Evolutionary conservation across 768 basidiomycete genomes (phyloP).

Genomic region (Mycena belliarum): DNA sequence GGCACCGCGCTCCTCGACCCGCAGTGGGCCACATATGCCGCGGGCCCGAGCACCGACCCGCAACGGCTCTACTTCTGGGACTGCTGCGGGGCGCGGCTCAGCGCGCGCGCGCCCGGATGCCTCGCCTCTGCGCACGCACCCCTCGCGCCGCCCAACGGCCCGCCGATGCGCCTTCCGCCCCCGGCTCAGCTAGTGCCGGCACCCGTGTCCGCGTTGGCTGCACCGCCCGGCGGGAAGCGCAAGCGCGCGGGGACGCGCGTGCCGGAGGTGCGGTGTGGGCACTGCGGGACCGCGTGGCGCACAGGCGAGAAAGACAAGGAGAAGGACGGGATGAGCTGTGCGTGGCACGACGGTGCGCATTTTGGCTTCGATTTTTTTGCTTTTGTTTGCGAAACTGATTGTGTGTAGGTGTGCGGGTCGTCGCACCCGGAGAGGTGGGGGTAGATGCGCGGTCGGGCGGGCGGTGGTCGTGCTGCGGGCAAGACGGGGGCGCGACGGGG

Average conservation of each 20-base stretch:
- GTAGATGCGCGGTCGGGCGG: not conserved
- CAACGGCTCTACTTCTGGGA: not conserved
- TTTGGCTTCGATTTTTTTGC: too few species aligned
- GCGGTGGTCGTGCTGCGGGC: not conserved
- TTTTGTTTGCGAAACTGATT: not conserved
- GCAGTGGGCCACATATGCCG: not conserved
- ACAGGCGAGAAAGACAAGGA: too few species aligned
- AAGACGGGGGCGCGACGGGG: not conserved
- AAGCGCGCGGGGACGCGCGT: not conserved
- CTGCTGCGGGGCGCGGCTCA: conserved; percentile 7
- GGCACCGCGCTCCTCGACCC: not conserved
- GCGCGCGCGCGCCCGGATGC: not conserved
- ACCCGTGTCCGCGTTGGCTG: too few species aligned
- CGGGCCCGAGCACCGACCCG: not conserved
- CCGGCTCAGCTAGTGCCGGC: not conserved
- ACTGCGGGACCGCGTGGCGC: not conserved
- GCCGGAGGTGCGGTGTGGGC: not conserved
- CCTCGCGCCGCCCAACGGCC: not conserved
- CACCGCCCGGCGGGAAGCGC: too few species aligned
- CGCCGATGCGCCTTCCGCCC: not conserved
- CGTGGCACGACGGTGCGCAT: not conserved
- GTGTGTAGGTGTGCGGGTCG: not conserved
- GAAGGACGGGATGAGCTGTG: not conserved
- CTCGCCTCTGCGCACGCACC: not conserved
- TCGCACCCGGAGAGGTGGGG: not conserved